These are phyloP conservation scores for Nematodospora anomalae DNA, from an alignment of 1,139 yeast species.

Conservation along the genomic window DNA sequence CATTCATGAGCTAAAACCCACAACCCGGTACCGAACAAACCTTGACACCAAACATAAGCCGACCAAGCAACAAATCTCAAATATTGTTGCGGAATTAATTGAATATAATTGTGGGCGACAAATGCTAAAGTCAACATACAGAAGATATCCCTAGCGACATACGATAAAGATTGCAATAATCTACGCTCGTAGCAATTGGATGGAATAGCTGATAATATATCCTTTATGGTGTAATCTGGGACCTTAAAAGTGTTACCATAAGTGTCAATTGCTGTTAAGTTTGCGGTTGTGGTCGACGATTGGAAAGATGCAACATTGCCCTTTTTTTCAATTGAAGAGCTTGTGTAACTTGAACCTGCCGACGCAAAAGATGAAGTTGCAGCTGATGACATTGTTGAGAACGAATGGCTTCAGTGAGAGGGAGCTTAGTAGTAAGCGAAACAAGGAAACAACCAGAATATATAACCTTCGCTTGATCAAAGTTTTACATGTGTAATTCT, in stretches of 20 bases:
- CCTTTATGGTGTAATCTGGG: constrained; percentile 64
- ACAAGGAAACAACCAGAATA: too few relatives aligned
- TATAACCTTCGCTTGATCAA: too few relatives aligned
- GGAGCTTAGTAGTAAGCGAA: too few relatives aligned
- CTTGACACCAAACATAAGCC: constrained; percentile 42
- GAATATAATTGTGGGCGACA: constrained; percentile 51
- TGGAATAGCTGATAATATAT: constrained; percentile 60
- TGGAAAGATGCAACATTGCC: constrained; percentile 40
- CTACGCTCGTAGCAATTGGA: constrained; percentile 61
- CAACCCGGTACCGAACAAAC: constrained; percentile 53
- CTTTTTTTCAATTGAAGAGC: constrained; percentile 23
- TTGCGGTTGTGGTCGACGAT: constrained; percentile 20
- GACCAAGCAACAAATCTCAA: constrained; percentile 61
- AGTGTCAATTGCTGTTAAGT: constrained; percentile 49
- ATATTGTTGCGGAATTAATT: constrained; percentile 42
- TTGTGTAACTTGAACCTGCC: constrained; percentile 10
- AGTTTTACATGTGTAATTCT: too few relatives aligned
- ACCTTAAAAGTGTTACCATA: constrained; percentile 57
- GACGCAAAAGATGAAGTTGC: constrained; percentile 12
- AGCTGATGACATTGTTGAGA: constrained; percentile 14
- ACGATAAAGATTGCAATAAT: constrained; percentile 48
- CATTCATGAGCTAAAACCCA: constrained; percentile 70
- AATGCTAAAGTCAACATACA: constrained; percentile 44
- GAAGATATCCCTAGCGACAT: constrained; percentile 58
- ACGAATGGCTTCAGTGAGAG: too few relatives aligned